These are phyloP conservation scores for Botryobasidium botryosum DNA, from an alignment of 768 basidiomycete genomes.

Conservation along the genomic window DNA sequence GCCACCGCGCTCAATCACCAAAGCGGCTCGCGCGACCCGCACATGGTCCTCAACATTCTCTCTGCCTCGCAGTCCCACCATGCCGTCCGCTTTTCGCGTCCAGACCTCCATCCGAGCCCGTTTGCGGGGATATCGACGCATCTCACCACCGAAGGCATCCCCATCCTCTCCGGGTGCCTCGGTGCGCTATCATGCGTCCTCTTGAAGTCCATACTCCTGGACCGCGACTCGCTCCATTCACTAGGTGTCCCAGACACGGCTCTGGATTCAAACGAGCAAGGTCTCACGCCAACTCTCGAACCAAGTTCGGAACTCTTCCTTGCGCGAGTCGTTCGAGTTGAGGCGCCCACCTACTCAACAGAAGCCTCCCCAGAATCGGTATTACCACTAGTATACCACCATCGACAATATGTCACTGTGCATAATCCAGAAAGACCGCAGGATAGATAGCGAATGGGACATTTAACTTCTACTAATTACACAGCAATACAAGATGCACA, in stretches of 20 bases:
- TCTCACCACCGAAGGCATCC: constrained; percentile 36
- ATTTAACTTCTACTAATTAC: no score
- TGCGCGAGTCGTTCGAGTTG: constrained; percentile 54
- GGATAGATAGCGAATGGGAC: no score
- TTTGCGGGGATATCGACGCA: constrained; percentile 24
- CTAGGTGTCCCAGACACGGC: neutral
- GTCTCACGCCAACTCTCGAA: neutral
- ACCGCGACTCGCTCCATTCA: constrained; percentile 22
- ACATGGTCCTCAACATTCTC: constrained; percentile 70
- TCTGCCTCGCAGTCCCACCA: constrained; percentile 43
- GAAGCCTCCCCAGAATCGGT: constrained; percentile 16
- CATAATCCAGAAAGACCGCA: no score
- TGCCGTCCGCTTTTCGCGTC: constrained; percentile 55
- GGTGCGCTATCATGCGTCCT: constrained; percentile 62
- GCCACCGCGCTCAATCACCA: constrained; percentile 36
- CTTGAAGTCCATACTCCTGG: constrained; percentile 44
- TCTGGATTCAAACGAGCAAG: neutral
- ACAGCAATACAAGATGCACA: no score
- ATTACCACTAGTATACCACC: constrained; percentile 48
- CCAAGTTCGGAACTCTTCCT: constrained; percentile 58
- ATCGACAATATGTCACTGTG: constrained; percentile 39
- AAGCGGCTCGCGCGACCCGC: constrained; percentile 20
- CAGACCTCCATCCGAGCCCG: constrained; percentile 47
- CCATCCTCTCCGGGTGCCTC: constrained; percentile 38
- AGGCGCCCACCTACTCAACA: constrained; percentile 21